phyloP scores from a whole-genome alignment of 148 eudicot species.

The Vaccinium corymbosum region DNA sequence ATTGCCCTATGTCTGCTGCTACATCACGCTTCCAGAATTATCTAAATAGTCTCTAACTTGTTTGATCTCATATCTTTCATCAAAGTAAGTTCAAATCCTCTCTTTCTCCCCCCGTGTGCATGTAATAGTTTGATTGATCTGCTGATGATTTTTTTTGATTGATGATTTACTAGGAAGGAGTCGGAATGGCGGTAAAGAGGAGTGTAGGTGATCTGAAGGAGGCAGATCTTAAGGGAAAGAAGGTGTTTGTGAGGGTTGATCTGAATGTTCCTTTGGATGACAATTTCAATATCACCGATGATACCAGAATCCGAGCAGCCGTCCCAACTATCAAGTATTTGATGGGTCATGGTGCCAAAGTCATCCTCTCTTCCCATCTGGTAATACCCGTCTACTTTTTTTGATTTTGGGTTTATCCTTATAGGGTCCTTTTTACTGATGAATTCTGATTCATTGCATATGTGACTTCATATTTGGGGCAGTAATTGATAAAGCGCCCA shows the following conservation, averaged over 20 bases:
- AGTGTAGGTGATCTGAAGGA: slow-evolving; percentile 65
- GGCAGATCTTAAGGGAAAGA: slow-evolving; percentile 78
- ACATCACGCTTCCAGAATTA: background rate
- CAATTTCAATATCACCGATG: slow-evolving; percentile 62
- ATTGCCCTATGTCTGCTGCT: background rate
- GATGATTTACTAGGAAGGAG: background rate
- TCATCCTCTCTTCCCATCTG: slow-evolving; percentile 51
- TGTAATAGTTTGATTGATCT: background rate
- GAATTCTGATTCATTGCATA: background rate
- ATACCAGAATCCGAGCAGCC: slow-evolving; percentile 51
- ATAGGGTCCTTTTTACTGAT: no score
- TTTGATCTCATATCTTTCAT: background rate
- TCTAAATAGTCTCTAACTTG: background rate
- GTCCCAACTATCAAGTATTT: slow-evolving; percentile 54
- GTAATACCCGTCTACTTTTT: slow-evolving; percentile 14
- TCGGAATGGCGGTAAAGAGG: slow-evolving; percentile 63
- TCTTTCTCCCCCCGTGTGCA: no score
- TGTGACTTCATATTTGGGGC: background rate
- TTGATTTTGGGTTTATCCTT: background rate
- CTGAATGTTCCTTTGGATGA: slow-evolving; percentile 81
- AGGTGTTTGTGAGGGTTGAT: slow-evolving; percentile 75
- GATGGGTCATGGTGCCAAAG: slow-evolving; percentile 43
- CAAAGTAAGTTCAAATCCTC: slow-evolving; percentile 4
- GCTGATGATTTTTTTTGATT: background rate
- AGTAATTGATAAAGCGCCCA: background rate